Evolutionary conservation across 2,329 filamentous ascomycete genomes (phyloP).

Genomic region (Ilyonectria sp.): DNA sequence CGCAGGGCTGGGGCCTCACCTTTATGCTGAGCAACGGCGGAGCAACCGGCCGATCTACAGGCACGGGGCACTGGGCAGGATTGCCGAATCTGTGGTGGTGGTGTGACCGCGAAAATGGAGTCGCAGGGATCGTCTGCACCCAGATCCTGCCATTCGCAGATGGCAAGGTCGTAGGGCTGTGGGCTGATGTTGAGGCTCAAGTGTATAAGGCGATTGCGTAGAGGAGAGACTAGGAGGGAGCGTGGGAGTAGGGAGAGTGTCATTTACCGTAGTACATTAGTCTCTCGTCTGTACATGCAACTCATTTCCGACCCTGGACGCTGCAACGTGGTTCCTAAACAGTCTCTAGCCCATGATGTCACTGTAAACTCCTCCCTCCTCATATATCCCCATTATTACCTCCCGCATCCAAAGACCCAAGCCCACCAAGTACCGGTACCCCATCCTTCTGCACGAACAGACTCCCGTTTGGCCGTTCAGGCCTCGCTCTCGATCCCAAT

Average conservation of each 20-base stretch:
- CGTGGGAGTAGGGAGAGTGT: not conserved
- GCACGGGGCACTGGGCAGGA: slow-evolving; percentile 72
- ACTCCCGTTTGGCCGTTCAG: slow-evolving; percentile 10
- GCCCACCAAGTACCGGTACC: not conserved
- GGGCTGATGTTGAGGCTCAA: slow-evolving; percentile 56
- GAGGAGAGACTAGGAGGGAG: not conserved
- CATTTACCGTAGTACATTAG: not conserved
- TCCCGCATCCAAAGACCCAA: not conserved
- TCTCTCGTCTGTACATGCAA: not conserved
- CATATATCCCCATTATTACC: not conserved
- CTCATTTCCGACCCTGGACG: not conserved
- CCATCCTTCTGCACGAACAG: not conserved
- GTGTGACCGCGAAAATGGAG: slow-evolving; percentile 71
- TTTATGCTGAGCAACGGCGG: slow-evolving; percentile 68
- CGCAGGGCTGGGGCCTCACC: slow-evolving; percentile 76
- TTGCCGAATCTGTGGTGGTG: slow-evolving; percentile 75
- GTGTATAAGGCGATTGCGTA: slow-evolving; percentile 52
- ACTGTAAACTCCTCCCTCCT: not conserved
- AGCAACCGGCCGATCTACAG: slow-evolving; percentile 65
- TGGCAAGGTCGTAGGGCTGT: slow-evolving; percentile 57
- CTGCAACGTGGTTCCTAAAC: not conserved
- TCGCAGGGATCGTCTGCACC: slow-evolving; percentile 66
- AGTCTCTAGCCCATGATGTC: not conserved
- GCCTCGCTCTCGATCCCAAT: slow-evolving; percentile 11
- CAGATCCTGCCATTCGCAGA: slow-evolving; percentile 68